A percentile compares a stretch with the other conserved stretches of the same genome.
Conservation (phyloP, 345 rosid genomes). For the Salix caprea region DNA sequence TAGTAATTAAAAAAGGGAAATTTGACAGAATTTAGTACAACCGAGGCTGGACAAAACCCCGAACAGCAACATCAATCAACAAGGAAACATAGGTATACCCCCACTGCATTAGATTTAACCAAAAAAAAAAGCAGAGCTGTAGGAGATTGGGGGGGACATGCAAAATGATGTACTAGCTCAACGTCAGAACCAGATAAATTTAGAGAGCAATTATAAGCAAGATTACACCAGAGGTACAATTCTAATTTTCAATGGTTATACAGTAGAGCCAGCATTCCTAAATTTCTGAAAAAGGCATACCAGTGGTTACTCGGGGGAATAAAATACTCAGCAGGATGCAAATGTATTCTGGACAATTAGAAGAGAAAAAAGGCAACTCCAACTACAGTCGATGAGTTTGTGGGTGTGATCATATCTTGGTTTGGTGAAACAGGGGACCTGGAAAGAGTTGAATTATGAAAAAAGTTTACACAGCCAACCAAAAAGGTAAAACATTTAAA, state of each 20-base stretch:
- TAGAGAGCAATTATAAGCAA: not conserved
- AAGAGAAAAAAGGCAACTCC: not conserved
- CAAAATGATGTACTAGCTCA: not conserved
- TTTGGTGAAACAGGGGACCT: not conserved
- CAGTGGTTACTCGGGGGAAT: not conserved
- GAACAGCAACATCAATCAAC: not conserved
- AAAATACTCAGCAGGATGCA: not conserved
- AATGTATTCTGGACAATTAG: not conserved
- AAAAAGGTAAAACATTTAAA: not conserved
- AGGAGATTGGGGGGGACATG: not conserved
- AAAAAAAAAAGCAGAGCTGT: not conserved
- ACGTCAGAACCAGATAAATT: not conserved
- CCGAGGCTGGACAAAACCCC: not conserved
- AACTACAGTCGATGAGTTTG: not conserved
- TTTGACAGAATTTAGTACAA: not conserved
- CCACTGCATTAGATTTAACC: not conserved
- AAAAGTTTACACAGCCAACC: not conserved
- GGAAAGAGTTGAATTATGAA: not conserved
- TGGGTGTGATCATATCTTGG: not conserved
- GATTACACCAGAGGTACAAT: not conserved
- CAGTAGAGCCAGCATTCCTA: not conserved
- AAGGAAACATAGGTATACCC: not conserved
- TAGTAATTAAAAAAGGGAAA: constrained; percentile 16
- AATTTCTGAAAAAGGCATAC: not conserved
- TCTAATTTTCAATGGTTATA: not conserved